Evolutionary conservation across 192 early-diverging fungal species (phyloP).

Genomic region (Pecoramyces ruminantium): DNA sequence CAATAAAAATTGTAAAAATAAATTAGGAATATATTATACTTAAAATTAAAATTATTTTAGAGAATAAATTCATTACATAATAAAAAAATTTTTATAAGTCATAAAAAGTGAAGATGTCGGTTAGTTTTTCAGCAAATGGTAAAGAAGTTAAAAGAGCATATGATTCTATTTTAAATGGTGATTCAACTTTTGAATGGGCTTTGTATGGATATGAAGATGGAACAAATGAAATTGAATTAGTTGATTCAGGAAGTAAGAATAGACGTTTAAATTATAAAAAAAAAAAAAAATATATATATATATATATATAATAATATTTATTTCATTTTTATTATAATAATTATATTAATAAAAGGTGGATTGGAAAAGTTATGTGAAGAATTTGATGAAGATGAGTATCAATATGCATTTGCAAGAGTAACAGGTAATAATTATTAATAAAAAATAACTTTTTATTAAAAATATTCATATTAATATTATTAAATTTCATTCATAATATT

Average conservation of each 20-base stretch:
- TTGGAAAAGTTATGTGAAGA: slow-evolving; percentile 82
- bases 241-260: not conserved
- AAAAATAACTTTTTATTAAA: too few relatives aligned
- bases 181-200: not conserved
- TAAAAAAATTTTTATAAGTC: too few relatives aligned
- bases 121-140: not conserved
- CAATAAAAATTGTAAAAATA: too few relatives aligned
- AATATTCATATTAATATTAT: too few relatives aligned
- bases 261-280: not conserved
- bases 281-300: too few relatives aligned
- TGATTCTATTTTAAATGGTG: not conserved
- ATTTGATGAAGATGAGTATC: slow-evolving; percentile 19
- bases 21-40: too few relatives aligned
- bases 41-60: too few relatives aligned
- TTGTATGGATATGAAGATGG: not conserved
- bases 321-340: too few relatives aligned
- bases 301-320: too few relatives aligned
- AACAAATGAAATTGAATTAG: not conserved
- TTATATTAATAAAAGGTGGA: slow-evolving; percentile 47
- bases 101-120: too few relatives aligned
- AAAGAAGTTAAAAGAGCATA: not conserved
- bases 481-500: too few relatives aligned
- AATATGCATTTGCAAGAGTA: not conserved
- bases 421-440: slow-evolving; percentile 6
- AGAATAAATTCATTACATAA: too few relatives aligned